Percentiles rank a stretch among this genome's conserved stretches.
These are phyloP conservation scores for Cutaneotrichosporon spelunceum DNA, from an alignment of 1,284 basidiomycete species.

Conservation along the genomic window DNA sequence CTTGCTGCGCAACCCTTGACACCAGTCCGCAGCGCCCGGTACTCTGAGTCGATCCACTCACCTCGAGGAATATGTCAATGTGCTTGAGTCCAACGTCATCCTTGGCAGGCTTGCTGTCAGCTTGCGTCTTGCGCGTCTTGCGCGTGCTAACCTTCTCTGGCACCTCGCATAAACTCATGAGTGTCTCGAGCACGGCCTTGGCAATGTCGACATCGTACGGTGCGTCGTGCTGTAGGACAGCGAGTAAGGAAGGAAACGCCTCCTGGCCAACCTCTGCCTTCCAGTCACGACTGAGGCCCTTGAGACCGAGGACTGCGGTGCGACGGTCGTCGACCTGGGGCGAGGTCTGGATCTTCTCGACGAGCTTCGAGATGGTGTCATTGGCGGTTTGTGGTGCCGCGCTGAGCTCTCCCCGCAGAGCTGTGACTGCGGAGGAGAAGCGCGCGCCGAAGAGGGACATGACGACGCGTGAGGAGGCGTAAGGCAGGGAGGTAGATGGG, in stretches of 20 bases:
- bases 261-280: constrained; percentile 77
- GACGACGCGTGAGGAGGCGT: constrained; percentile 2
- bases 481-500: neutral
- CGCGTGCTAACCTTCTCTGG: constrained; percentile 42
- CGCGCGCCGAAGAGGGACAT: constrained; percentile 33
- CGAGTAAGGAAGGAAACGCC: constrained; percentile 71
- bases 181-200: constrained; percentile 82
- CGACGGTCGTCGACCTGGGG: constrained; percentile 83
- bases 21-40: neutral
- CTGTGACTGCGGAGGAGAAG: constrained; percentile 49
- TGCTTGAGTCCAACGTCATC: constrained; percentile 54
- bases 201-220: constrained; percentile 84
- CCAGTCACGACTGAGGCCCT: constrained; percentile 86
- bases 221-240: constrained; percentile 78
- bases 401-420: constrained; percentile 47
- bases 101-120: constrained; percentile 44
- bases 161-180: constrained; percentile 56
- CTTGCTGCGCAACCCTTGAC: no score
- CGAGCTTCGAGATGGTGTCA: constrained; percentile 81
- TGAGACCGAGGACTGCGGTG: constrained; percentile 85
- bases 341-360: constrained; percentile 80
- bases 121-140: neutral
- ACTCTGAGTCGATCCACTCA: constrained; percentile 17
- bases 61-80: constrained; percentile 50
- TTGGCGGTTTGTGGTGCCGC: constrained; percentile 66